Evolutionary conservation across 768 basidiomycete species (phyloP), one percentile per base, ranked within the genome.

Genomic region (Mycena filopes): DNA sequence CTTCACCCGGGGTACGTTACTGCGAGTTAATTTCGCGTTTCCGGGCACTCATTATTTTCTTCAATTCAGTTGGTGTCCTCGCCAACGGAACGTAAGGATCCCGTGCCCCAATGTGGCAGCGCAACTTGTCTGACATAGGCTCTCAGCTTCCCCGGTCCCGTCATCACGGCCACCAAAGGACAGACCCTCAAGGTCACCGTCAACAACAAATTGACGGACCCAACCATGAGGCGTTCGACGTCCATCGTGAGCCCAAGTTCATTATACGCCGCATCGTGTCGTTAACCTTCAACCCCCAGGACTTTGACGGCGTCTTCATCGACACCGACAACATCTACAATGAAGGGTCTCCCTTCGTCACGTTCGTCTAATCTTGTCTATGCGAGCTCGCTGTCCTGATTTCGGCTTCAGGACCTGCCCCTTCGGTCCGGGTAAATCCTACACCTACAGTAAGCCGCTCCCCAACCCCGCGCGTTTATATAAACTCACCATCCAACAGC

Each of bases 141-240:
- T 4, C n/a, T 25, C 18, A 63, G 55, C 12, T 69, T 69, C 58
- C 68, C 68, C 13, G 68, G 68, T 4, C 68, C 68, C 15, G 4
- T 55, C 15, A 60, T 68, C 23, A 31, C 15, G 10, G 67, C 61
- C 11, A 60, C 23, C 8, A 61, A 69, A 23, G 64, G 64, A 23
- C 29, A 69, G 1, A 61, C 59, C 3, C 41, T 66, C 15, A 10
- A 21, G 0, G 59, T 66, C 16, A n/a, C 2, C 31, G 59, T 66
- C n/a, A 66, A 66, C 65, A 66, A 66, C 65, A 49, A 57, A 16
- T 55, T 66, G 31, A 63, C 62, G 7, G 40, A 63, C 18, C 12
- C 29, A 6, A 48, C 55, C 20, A 63, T 63, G 62, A 46, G 62
- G 21, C 54, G 18, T 21, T 51, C 48, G 11, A 63, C 62, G 0